Evolutionary conservation across 2,329 filamentous ascomycete species (phyloP), one percentile per base, ranked within the genome.

Genomic region (Diplodia corticola): DNA sequence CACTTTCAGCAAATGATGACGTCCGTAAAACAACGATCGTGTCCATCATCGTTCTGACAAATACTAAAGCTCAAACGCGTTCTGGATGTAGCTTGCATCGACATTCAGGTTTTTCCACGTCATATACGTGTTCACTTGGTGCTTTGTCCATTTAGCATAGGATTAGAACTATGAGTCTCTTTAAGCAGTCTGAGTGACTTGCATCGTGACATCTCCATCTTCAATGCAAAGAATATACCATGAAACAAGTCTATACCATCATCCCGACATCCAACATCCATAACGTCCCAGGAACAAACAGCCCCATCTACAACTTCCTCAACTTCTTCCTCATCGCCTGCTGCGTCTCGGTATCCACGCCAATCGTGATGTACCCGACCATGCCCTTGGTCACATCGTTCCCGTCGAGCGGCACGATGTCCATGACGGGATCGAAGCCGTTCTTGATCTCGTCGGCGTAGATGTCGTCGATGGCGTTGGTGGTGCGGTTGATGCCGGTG

Each of bases 331-430:
- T 49, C n/a, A 61, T 15, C 15, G 24, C 37, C 20, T 44, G 26
- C 57, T 61, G 57, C n/a, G 57, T n/a, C 57, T 61, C 57, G 2
- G 40, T 61, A 24, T 77, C 73, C 20, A 76, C 72, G 6, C 75
- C 75, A n/a, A 79, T 70, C 1, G 75, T 79, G 28, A 79, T 73
- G 46, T 79, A 79, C 1, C 73, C 75, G 44, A 78, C 70, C 69
- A 79, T 71, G 0, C 76, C 76, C 44, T 61, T 61, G 3, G 57
- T 50, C 28, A 35, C 26, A 3, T 61, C 57, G 10, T 24, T 17
- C 33, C 49, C 60, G 12, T 51, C 60, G 2, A 63, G 20, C 30
- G 60, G 46, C 33, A 63, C 48, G 48, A 63, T 53, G 22, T 40
- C 28, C 13, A 53, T 20, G 4, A 63, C 57, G 0, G 77, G 76